These are phyloP conservation scores for Fusarium sp. DNA, from an alignment of 2,329 filamentous ascomycete genomes.

Conservation along the genomic window DNA sequence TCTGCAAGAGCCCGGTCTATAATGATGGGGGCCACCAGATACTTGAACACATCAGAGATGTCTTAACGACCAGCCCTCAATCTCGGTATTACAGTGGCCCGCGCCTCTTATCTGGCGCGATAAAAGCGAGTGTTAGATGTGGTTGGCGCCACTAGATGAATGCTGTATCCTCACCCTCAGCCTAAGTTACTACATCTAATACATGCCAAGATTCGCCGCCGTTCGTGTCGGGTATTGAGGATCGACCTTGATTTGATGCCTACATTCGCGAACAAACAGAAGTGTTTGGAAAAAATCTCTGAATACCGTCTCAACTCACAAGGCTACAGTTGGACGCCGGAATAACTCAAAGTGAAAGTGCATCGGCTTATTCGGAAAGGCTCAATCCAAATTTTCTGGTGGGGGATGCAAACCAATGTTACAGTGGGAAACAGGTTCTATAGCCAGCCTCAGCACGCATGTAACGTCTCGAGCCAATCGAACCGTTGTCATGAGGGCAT, in stretches of 20 bases:
- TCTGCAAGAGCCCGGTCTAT: constrained; percentile 7
- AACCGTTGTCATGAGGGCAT: constrained; percentile 20
- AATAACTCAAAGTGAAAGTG: constrained; percentile 1
- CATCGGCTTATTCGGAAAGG: constrained; percentile 34
- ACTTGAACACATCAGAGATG: neutral
- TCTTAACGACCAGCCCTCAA: neutral
- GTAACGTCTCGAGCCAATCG: constrained; percentile 40
- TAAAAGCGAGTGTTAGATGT: neutral
- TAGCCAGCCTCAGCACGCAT: constrained; percentile 43
- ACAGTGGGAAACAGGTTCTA: constrained; percentile 29
- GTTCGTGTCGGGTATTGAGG: neutral
- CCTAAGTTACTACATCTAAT: neutral
- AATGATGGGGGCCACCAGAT: neutral
- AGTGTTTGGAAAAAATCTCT: constrained; percentile 8
- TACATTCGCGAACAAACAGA: neutral
- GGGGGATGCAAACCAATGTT: constrained; percentile 23
- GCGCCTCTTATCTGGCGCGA: neutral
- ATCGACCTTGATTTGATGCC: neutral
- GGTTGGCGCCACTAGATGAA: neutral
- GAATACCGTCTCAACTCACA: neutral
- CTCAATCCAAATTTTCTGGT: constrained; percentile 16
- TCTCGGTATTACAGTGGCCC: neutral
- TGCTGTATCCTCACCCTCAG: neutral
- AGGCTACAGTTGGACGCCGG: constrained; percentile 10
- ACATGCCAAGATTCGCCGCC: neutral